Evolutionary conservation across 768 basidiomycete genomes (phyloP).

Genomic region (Lactifluus rugatus): DNA sequence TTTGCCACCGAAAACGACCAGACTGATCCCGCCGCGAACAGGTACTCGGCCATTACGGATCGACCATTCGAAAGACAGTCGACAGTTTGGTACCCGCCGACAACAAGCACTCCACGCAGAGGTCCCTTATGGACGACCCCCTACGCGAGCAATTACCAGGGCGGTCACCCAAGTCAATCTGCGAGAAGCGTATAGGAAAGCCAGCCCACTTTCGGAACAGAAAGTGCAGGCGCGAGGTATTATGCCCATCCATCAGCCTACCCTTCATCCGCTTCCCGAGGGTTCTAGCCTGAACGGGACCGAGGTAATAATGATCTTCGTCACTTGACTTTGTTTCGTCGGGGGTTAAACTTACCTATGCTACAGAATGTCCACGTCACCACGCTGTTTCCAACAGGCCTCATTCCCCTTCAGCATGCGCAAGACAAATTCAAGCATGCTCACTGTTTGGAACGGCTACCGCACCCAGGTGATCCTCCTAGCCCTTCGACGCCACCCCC

Average conservation of each 20-base stretch:
- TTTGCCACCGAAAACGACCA: neutral
- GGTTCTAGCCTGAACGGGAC: neutral
- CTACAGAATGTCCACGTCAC: constrained; percentile 1
- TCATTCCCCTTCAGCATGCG: constrained; percentile 8
- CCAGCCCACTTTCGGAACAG: neutral
- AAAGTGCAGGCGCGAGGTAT: neutral
- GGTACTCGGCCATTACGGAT: constrained; percentile 8
- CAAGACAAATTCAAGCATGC: constrained; percentile 14
- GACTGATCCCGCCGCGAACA: neutral
- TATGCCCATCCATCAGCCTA: neutral
- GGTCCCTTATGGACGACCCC: neutral
- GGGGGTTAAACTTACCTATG: neutral
- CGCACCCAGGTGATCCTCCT: neutral
- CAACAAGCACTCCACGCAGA: neutral
- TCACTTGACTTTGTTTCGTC: neutral
- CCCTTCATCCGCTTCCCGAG: neutral
- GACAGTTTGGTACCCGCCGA: neutral
- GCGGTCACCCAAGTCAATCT: constrained; percentile 7
- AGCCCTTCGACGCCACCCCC: neutral
- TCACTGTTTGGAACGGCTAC: constrained; percentile 11
- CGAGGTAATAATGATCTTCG: neutral
- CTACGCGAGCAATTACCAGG: neutral
- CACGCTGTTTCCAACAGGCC: constrained; percentile 5
- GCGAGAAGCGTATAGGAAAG: neutral
- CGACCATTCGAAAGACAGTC: constrained; percentile 1